Conservation (phyloP, 129 eudicot genomes). For the Ambrosia artemisiifolia region DNA sequence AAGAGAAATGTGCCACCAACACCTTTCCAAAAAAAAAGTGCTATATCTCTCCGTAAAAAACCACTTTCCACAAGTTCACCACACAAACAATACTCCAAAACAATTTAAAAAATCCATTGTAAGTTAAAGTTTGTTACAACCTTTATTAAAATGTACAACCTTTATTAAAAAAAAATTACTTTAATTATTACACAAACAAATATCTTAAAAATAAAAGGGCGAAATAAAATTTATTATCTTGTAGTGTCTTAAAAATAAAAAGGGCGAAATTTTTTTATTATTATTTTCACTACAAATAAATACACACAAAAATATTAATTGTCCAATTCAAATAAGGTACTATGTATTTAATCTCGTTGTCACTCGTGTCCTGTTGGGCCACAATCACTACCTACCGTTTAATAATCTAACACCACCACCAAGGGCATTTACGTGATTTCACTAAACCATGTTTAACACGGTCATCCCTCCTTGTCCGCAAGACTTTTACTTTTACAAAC, state of each 20-base stretch:
- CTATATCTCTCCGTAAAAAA: neutral
- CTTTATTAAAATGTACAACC: neutral
- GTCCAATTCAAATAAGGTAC: neutral
- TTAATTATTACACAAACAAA: neutral
- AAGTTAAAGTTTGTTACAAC: neutral
- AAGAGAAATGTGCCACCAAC: neutral
- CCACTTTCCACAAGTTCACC: neutral
- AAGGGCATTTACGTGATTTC: neutral
- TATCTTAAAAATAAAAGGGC: neutral
- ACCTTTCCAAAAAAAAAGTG: neutral
- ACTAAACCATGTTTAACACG: neutral
- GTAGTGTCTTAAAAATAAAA: neutral
- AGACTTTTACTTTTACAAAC: neutral
- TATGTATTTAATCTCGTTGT: neutral
- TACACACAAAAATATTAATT: neutral
- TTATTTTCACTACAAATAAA: neutral
- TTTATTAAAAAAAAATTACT: neutral
- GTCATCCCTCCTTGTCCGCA: neutral
- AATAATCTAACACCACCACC: neutral
- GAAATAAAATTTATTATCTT: neutral
- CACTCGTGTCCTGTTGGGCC: neutral
- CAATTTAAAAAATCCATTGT: neutral
- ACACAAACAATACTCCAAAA: neutral
- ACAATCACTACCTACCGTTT: constrained; percentile 11
- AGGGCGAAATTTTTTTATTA: too few relatives aligned